Percentiles rank a stretch among this genome's conserved stretches.
Conservation (phyloP, 2,329 filamentous ascomycete genomes). For the Hypoxylon sp. region DNA sequence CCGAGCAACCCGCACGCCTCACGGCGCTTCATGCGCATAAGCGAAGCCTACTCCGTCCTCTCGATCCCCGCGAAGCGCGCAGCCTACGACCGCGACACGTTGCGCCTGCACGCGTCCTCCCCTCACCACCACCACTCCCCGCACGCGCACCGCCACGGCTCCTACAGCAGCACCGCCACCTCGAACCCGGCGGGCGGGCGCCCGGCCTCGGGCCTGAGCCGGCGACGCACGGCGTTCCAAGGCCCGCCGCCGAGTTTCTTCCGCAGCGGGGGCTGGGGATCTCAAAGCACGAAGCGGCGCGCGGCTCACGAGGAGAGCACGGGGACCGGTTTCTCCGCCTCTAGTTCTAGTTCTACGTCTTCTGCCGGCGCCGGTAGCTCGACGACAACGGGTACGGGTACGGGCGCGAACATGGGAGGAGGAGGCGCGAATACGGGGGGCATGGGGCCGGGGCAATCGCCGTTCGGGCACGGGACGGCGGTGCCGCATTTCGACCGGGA, state of each 20-base stretch:
- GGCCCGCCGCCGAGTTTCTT: conserved; percentile 94
- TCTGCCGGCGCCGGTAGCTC: conserved; percentile 5
- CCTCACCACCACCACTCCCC: conserved; percentile 53
- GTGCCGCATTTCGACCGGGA: conserved; percentile 84
- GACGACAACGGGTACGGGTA: no score
- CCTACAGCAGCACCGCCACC: conserved; percentile 70
- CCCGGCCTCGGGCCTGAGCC: conserved; percentile 84
- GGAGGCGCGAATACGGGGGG: conserved; percentile 57
- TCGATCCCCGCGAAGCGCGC: conserved; percentile 80
- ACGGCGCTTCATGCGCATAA: conserved; percentile 84
- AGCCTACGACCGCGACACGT: conserved; percentile 82
- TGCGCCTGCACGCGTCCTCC: conserved; percentile 57
- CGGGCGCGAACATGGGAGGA: conserved; percentile 34
- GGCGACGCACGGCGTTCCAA: conserved; percentile 80
- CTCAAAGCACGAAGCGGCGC: conserved; percentile 71
- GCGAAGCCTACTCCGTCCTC: conserved; percentile 85
- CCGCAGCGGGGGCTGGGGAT: conserved; percentile 82
- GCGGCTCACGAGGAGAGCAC: conserved; percentile 65
- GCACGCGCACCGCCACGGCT: conserved; percentile 57
- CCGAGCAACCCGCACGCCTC: conserved; percentile 79
- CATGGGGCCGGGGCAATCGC: conserved; percentile 72
- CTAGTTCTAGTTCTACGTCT: neutral
- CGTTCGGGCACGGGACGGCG: conserved; percentile 64
- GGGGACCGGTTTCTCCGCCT: conserved; percentile 33
- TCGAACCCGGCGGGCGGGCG: conserved; percentile 78